These are phyloP conservation scores for Starmera amethionina DNA, from an alignment of 805 yeast species.

Conservation along the genomic window DNA sequence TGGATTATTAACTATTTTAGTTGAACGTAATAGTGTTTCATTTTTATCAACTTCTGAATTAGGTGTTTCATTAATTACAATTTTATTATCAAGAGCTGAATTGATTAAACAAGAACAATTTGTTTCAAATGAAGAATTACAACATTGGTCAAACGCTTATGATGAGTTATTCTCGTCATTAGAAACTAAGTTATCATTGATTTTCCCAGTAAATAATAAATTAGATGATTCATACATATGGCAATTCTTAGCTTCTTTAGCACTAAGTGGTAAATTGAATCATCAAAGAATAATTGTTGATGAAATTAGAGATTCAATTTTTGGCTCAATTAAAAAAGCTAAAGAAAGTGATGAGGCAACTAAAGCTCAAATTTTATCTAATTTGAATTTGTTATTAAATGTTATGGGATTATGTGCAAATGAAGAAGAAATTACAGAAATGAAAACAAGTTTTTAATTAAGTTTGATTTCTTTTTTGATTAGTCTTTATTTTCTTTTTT, in stretches of 20 bases:
- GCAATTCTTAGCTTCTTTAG: slow-evolving; percentile 93
- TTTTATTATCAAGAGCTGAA: slow-evolving; percentile 87
- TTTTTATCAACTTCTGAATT: slow-evolving; percentile 48
- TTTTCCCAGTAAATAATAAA: slow-evolving; percentile 67
- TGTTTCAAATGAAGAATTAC: slow-evolving; percentile 30
- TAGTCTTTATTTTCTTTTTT: too few relatives aligned
- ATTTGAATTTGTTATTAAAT: slow-evolving; percentile 84
- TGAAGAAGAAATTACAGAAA: slow-evolving; percentile 78
- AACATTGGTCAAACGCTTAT: slow-evolving; percentile 69
- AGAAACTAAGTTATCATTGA: slow-evolving; percentile 64
- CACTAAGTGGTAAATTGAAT: slow-evolving; percentile 80
- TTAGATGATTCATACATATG: slow-evolving; percentile 53
- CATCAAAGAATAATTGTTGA: slow-evolving; percentile 93
- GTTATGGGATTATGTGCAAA: slow-evolving; percentile 95
- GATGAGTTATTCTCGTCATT: slow-evolving; percentile 71
- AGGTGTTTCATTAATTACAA: slow-evolving; percentile 81
- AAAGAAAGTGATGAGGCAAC: slow-evolving; percentile 32
- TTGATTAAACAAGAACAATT: slow-evolving; percentile 76
- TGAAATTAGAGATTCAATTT: slow-evolving; percentile 87
- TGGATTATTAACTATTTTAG: slow-evolving; percentile 59
- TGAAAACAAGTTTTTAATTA: slow-evolving; percentile 21
- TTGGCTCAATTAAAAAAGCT: slow-evolving; percentile 76
- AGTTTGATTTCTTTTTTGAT: too few relatives aligned
- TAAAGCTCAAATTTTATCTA: slow-evolving; percentile 56
- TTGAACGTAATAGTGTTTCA: slow-evolving; percentile 61